Percentiles rank a stretch among this genome's conserved stretches.
Conservation (phyloP, 2,329 filamentous ascomycete species). For the Aciculosporium take region DNA sequence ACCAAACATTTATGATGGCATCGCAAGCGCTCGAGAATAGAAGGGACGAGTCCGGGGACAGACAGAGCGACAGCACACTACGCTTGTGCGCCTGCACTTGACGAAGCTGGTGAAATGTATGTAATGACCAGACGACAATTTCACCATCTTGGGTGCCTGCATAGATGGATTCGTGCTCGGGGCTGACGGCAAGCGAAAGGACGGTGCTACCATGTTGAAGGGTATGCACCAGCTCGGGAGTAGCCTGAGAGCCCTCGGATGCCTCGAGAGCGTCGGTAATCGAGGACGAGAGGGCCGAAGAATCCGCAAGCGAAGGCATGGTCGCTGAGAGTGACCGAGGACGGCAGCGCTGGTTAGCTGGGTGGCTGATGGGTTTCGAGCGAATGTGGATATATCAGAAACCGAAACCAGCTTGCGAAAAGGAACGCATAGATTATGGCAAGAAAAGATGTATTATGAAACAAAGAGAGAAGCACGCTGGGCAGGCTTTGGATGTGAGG, state of each 20-base stretch:
- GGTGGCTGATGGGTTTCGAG: no score
- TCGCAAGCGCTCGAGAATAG: conserved; percentile 91
- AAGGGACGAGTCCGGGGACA: conserved; percentile 59
- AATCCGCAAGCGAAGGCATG: background rate
- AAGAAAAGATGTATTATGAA: no score
- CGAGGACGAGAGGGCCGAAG: conserved; percentile 5
- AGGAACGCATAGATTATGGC: background rate
- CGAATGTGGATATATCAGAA: background rate
- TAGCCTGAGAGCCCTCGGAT: conserved; percentile 9
- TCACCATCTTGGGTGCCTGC: conserved; percentile 89
- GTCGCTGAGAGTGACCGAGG: background rate
- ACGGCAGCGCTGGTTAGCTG: conserved; percentile 3
- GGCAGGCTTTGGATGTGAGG: background rate
- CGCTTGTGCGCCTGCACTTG: conserved; percentile 82
- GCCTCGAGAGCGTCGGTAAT: conserved; percentile 8
- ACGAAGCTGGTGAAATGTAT: conserved; percentile 67
- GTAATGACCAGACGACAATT: conserved; percentile 81
- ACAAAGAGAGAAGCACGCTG: no score
- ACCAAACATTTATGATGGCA: conserved; percentile 90
- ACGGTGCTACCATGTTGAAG: conserved; percentile 67
- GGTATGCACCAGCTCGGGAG: conserved; percentile 57
- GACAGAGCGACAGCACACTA: conserved; percentile 71
- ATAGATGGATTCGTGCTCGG: conserved; percentile 66
- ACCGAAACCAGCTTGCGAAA: background rate
- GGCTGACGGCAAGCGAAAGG: conserved; percentile 67